Evolutionary conservation across 1,284 basidiomycete genomes (phyloP), one percentile per base, ranked within the genome.

Genomic region (Leccinum fuscescens): DNA sequence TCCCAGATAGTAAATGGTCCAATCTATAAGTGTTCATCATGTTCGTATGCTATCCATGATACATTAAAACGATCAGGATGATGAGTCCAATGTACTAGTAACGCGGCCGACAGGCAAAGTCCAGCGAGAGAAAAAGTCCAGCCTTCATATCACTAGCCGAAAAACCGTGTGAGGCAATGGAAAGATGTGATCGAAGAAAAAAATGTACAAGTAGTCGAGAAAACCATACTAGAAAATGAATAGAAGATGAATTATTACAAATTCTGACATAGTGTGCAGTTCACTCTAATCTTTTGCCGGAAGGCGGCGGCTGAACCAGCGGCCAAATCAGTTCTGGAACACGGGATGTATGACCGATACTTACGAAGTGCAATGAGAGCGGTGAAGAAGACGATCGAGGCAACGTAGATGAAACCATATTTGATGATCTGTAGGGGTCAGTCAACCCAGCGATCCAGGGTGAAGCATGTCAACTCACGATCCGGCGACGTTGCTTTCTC

Each of bases 401-500:
- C 64, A 51, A 93, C 78, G 77, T 95, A 95, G 62, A 91, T 75
- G 61, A 86, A 73, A 59, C 93, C 87, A 73, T 98, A 94, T 75
- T 85, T 87, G 74, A 89, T 79, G 62, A 88, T 82, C 86, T 88
- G 17, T 44, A 11, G 42, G 42, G n/a, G 17, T 44, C 0, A 1
- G 42, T 20, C 42, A 44, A 44, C 9, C 5, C 5, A 44, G 17
- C 17, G 11, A 17, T 44, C 17, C 42, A 59, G 5, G 14, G 17
- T 44, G 11, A 24, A 22, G 46, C 9, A 20, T 20, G 22, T 15
- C 22, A 44, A 78, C 85, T 74, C 67, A 95, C 92, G 69, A 95
- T 95, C 82, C 89, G 89, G 61, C 92, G 85, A 62, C 94, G 86
- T 74, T 93, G 90, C 71, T 86, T 85, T 76, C 89, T 90, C 76